phyloP scores from a whole-genome alignment of 108 stramenopile species.

The Fistulifera pelliculosa region DNA sequence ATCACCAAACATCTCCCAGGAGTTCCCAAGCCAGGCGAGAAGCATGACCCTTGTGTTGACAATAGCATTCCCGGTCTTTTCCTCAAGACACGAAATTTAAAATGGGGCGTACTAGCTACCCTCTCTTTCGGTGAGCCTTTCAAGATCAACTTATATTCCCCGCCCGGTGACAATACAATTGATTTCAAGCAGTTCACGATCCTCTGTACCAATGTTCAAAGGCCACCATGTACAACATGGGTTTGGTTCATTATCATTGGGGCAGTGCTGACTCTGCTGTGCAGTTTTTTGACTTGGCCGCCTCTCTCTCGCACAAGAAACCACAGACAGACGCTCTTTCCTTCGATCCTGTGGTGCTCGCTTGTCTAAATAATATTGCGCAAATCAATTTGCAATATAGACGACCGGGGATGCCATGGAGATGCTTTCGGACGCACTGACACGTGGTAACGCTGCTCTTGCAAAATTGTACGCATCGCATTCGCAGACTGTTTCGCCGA shows the following conservation, averaged over 20 bases:
- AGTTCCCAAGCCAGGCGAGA: neutral
- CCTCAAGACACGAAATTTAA: neutral
- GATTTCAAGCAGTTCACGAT: conserved; percentile 6
- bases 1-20: neutral
- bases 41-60: neutral
- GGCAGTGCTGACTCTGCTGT: conserved; percentile 9
- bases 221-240: conserved; percentile 16
- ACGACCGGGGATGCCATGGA: conserved; percentile 6
- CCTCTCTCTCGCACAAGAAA: conserved; percentile 5
- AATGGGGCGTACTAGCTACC: neutral
- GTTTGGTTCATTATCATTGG: conserved; percentile 17
- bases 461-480: conserved; percentile 4
- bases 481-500: neutral
- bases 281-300: conserved; percentile 13
- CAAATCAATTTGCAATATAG: conserved; percentile 10
- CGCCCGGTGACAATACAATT: neutral
- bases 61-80: neutral
- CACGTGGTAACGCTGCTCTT: conserved; percentile 8
- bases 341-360: conserved; percentile 12
- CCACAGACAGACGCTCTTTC: conserved; percentile 1
- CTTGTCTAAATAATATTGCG: conserved; percentile 11
- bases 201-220: conserved; percentile 9
- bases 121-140: neutral
- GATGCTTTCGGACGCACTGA: conserved; percentile 9
- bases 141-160: neutral